Conservation (phyloP, 345 rosid species). For the Microthlaspi erraticum region DNA sequence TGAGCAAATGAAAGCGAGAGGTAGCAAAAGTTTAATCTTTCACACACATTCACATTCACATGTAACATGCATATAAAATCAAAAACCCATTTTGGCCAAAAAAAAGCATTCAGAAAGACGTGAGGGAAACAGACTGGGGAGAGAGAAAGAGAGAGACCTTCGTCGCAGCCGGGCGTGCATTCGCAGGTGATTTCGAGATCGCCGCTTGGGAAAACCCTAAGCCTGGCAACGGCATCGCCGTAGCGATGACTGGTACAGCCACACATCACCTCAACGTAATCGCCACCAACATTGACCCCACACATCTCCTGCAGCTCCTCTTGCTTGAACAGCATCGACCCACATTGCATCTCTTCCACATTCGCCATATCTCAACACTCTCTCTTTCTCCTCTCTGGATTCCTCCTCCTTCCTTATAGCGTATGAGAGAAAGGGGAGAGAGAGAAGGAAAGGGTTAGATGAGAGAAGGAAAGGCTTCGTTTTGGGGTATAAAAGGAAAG, state of each 20-base stretch:
- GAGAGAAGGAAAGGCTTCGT: conserved; percentile 45
- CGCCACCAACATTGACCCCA: conserved; percentile 70
- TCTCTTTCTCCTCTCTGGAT: conserved; percentile 20
- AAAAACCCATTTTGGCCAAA: conserved; percentile 48
- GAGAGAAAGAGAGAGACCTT: conserved; percentile 63
- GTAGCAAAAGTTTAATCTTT: conserved; percentile 53
- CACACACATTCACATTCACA: conserved; percentile 39
- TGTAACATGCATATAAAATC: conserved; percentile 46
- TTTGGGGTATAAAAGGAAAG: conserved; percentile 54
- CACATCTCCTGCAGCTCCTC: conserved; percentile 90
- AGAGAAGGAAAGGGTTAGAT: conserved; percentile 33
- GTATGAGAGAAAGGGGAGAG: conserved; percentile 28
- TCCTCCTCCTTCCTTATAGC: conserved; percentile 4
- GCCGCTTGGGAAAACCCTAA: conserved; percentile 96
- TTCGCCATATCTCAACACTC: conserved; percentile 53
- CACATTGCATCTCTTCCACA: conserved; percentile 57
- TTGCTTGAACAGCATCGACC: conserved; percentile 66
- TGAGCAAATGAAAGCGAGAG: conserved; percentile 45
- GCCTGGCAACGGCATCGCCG: conserved; percentile 98
- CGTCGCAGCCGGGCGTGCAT: conserved; percentile 98
- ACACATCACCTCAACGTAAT: conserved; percentile 90
- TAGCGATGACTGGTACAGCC: conserved; percentile 98
- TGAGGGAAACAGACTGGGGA: neutral
- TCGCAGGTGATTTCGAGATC: conserved; percentile 95
- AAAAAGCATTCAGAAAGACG: conserved; percentile 23